phyloP scores from a whole-genome alignment of 176 grass and related monocot genomes.

The Rhynchospora tenuis region DNA sequence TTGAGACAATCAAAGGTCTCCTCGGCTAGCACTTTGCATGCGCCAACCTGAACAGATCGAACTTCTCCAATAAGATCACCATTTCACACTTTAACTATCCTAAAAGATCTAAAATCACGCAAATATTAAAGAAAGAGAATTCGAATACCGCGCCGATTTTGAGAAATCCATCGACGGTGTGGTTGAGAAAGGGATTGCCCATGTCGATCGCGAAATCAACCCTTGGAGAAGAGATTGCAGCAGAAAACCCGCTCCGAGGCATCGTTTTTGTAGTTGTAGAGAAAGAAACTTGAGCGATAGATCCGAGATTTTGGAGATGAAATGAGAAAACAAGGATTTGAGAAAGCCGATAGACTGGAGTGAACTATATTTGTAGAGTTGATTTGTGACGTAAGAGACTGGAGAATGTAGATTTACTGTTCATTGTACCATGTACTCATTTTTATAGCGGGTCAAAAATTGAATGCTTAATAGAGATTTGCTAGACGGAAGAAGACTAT shows the following conservation, averaged over 20 bases:
- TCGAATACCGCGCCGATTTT: slow-evolving; percentile 66
- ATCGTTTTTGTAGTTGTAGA: slow-evolving; percentile 17
- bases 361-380: neutral
- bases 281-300: neutral
- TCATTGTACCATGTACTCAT: neutral
- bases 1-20: slow-evolving; percentile 69
- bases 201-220: slow-evolving; percentile 53
- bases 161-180: slow-evolving; percentile 89
- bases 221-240: slow-evolving; percentile 35
- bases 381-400: neutral
- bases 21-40: slow-evolving; percentile 69
- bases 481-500: neutral
- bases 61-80: neutral
- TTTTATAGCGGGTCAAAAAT: neutral
- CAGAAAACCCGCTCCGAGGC: slow-evolving; percentile 40
- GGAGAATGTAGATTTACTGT: neutral
- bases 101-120: neutral
- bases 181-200: slow-evolving; percentile 76
- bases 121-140: too few species aligned
- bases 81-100: neutral
- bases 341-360: neutral
- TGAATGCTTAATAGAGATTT: neutral
- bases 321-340: neutral
- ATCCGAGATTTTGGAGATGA: slow-evolving; percentile 1
- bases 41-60: slow-evolving; percentile 45